Evolutionary conservation across 257 asterid species (phyloP).

Genomic region (Linderniella brevidens): DNA sequence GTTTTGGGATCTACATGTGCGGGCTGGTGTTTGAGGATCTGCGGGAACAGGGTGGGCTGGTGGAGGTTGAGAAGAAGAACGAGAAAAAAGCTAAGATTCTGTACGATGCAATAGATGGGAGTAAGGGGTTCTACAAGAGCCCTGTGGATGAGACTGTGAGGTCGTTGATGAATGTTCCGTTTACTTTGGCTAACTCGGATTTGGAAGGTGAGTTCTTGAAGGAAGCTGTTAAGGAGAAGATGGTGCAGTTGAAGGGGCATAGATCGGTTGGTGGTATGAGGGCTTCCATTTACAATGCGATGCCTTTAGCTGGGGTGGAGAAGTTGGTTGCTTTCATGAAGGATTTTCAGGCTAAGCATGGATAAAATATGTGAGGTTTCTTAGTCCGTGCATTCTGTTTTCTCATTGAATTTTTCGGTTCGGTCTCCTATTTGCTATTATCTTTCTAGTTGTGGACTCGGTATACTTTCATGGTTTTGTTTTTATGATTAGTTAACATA

Average conservation of each 20-base stretch:
- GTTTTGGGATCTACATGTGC: conserved; percentile 84
- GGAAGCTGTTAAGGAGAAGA: conserved; percentile 88
- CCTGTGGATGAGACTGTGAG: conserved; percentile 81
- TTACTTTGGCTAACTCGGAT: conserved; percentile 65
- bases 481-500: no score
- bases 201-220: conserved; percentile 76
- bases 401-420: no score
- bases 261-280: conserved; percentile 96
- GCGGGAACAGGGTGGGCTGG: conserved; percentile 70
- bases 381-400: no score
- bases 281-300: conserved; percentile 93
- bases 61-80: conserved; percentile 74
- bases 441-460: no score
- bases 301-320: conserved; percentile 88
- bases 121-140: conserved; percentile 69
- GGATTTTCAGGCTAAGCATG: conserved; percentile 89
- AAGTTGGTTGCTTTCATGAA: conserved; percentile 88
- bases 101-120: conserved; percentile 63
- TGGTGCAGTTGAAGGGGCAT: conserved; percentile 96
- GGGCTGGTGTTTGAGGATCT: conserved; percentile 88
- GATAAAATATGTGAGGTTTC: no score
- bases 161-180: conserved; percentile 89
- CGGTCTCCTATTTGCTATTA: no score
- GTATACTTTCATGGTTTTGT: no score
- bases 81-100: conserved; percentile 43